A percentile compares a stretch with the other conserved stretches of the same genome.
phyloP scores from a whole-genome alignment of 768 basidiomycete species.

The Boletus rubropictus region DNA sequence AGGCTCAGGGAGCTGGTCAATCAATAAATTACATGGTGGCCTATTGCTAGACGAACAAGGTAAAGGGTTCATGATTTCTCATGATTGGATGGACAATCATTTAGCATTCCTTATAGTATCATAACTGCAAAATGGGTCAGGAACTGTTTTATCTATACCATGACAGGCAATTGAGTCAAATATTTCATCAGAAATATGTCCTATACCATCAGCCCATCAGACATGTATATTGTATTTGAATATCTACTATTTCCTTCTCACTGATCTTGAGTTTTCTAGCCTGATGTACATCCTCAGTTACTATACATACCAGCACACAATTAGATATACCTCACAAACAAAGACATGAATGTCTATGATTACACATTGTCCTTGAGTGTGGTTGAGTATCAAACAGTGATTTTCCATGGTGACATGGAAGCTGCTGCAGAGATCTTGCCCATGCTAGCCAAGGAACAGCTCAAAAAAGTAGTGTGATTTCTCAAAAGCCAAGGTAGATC shows the following conservation, averaged over 20 bases:
- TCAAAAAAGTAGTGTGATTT: constrained; percentile 92
- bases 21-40: constrained; percentile 85
- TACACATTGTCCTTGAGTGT: constrained; percentile 81
- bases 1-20: constrained; percentile 73
- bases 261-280: constrained; percentile 34
- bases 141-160: constrained; percentile 98
- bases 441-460: constrained; percentile 80
- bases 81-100: neutral
- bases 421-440: constrained; percentile 78
- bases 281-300: constrained; percentile 91
- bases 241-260: too few species aligned
- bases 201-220: constrained; percentile 92
- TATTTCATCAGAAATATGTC: constrained; percentile 94
- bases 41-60: constrained; percentile 81
- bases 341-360: constrained; percentile 79
- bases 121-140: constrained; percentile 97
- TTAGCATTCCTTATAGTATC: constrained; percentile 45
- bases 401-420: constrained; percentile 85
- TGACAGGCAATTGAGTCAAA: constrained; percentile 76
- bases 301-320: constrained; percentile 89
- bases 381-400: constrained; percentile 94
- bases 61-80: constrained; percentile 59
- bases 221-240: constrained; percentile 67
- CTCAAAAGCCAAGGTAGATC: constrained; percentile 74
- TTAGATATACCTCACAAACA: constrained; percentile 91